Evolutionary conservation across 2,329 filamentous ascomycete genomes (phyloP), one percentile per base, ranked within the genome.

Genomic region (Trichoderma atrobrunneum): DNA sequence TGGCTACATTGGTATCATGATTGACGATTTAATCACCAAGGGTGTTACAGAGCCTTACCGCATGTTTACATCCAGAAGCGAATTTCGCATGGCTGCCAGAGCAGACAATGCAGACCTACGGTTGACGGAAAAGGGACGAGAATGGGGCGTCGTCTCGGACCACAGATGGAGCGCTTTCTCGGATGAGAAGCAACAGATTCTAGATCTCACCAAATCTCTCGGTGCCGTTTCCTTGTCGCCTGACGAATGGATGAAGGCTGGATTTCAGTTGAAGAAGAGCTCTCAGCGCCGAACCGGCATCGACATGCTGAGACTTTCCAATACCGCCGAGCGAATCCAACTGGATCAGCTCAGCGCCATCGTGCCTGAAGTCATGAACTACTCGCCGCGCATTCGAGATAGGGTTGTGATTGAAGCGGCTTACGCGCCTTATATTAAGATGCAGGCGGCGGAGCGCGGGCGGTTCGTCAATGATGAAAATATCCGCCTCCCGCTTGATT

Each of bases 1-100:
- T 80, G 94, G 94, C 14, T 99, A 98, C 81, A 98, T 99, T 78
- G 96, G 96, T 76, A 92, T 99, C 83, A 97, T 99, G 94, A 95
- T 99, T 77, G 96, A 99, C 81, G 96, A 99, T 80, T 89, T 99
- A 48, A 91, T 97, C 78, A 98, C 95, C 26, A 98, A 98, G 82
- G 96, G 96, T 62, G 96, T 99, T 34, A 95, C 93, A 3, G 96
- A 99, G 79, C 96, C 96, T 1, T 99, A 99, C 82, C 90, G 96
- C 76, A 98, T 99, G 95, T 99, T 99, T 84, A 99, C 96, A 2
- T 93, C 93, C 7, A 90, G 96, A 74, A 97, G 93, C 83, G 96
- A 99, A 83, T 99, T 97, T 82, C 93, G 96, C 74, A 95, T 99
- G 88, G 93, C 92, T 57, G 90, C 94, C 3, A 92, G 96, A 74